A percentile compares a stretch with the other conserved stretches of the same genome.
phyloP scores from a whole-genome alignment of 805 yeast genomes.

The Candida sphagnicola region DNA sequence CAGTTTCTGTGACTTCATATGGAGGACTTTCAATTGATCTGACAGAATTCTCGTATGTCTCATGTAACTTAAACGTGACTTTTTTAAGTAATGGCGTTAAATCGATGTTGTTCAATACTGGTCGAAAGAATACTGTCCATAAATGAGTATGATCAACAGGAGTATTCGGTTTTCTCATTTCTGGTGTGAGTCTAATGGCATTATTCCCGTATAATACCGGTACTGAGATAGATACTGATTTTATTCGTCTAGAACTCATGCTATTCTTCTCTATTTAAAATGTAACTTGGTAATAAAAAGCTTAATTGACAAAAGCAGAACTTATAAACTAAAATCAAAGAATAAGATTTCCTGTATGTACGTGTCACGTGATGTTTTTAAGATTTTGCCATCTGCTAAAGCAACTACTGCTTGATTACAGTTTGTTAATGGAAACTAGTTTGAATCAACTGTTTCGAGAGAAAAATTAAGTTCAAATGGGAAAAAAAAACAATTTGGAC shows the following conservation, averaged over 20 bases:
- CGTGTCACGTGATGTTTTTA: background rate
- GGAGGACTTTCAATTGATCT: slow-evolving; percentile 88
- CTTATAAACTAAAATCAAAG: too few species aligned
- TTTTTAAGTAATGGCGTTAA: slow-evolving; percentile 76
- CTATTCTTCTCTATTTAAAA: background rate
- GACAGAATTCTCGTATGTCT: slow-evolving; percentile 85
- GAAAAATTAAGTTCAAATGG: background rate
- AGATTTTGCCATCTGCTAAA: too few species aligned
- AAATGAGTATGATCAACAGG: slow-evolving; percentile 91
- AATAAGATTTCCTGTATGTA: background rate
- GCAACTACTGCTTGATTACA: too few species aligned
- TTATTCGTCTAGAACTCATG: slow-evolving; percentile 23
- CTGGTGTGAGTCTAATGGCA: slow-evolving; percentile 34
- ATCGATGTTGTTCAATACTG: slow-evolving; percentile 65
- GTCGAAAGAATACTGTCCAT: slow-evolving; percentile 93
- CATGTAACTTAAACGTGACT: slow-evolving; percentile 93
- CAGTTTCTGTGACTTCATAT: slow-evolving; percentile 92
- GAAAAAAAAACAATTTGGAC: slow-evolving; percentile 45
- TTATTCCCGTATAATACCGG: slow-evolving; percentile 41
- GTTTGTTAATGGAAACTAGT: too few species aligned
- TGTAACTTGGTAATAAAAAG: too few species aligned
- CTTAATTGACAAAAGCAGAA: too few species aligned
- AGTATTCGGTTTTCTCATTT: slow-evolving; percentile 30
- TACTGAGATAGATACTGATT: slow-evolving; percentile 36
- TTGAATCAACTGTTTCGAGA: background rate